These are phyloP conservation scores for Lathyrus tuberosus DNA, from an alignment of 306 rosid genomes.

Conservation along the genomic window DNA sequence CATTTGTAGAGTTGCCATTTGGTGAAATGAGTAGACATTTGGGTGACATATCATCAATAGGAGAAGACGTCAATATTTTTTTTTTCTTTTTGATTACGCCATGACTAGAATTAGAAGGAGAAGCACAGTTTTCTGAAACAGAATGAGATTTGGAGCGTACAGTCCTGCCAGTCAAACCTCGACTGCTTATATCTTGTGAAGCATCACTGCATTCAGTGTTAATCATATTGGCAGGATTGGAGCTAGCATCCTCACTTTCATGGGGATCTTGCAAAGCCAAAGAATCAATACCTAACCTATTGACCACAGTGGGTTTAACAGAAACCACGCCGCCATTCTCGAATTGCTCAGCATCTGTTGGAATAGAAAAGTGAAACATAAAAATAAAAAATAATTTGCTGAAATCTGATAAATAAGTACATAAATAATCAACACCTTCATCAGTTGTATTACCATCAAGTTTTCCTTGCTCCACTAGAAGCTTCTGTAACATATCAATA, in stretches of 20 bases:
- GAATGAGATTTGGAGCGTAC: conserved; percentile 44
- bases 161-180: conserved; percentile 33
- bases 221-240: conserved; percentile 43
- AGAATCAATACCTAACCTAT: conserved; percentile 48
- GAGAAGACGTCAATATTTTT: conserved; percentile 16
- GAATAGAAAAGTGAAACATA: conserved; percentile 38
- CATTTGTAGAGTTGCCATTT: conserved; percentile 31
- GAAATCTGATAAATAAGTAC: conserved; percentile 18
- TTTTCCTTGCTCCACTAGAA: conserved; percentile 55
- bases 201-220: conserved; percentile 52
- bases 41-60: conserved; percentile 34
- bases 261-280: conserved; percentile 50
- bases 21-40: conserved; percentile 35
- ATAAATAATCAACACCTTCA: conserved; percentile 44
- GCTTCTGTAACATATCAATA: conserved; percentile 92
- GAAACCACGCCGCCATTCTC: conserved; percentile 45
- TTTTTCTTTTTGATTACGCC: conserved; percentile 32
- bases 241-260: conserved; percentile 51
- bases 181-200: conserved; percentile 45
- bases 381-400: conserved; percentile 24
- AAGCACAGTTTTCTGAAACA: conserved; percentile 41
- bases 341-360: conserved; percentile 53
- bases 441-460: conserved; percentile 49
- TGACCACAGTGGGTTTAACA: conserved; percentile 36
- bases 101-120: conserved; percentile 41